Evolutionary conservation across 2,329 filamentous ascomycete species (phyloP).

Genomic region (Aspergillus sp.): DNA sequence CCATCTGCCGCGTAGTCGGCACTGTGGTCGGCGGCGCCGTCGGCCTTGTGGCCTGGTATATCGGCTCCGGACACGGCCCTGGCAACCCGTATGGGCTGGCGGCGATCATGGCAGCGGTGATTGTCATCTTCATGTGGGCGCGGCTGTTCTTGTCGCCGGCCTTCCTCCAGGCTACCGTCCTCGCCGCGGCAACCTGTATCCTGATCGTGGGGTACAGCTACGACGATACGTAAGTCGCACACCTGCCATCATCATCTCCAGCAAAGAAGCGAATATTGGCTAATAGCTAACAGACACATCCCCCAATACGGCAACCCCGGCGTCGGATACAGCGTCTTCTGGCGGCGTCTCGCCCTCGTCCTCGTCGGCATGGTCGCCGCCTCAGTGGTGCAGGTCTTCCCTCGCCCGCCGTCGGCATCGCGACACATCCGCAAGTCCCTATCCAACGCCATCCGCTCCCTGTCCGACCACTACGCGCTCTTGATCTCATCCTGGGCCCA

Average conservation of each 20-base stretch:
- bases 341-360: conserved; percentile 37
- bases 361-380: conserved; percentile 38
- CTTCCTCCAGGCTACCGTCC: conserved; percentile 26
- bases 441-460: conserved; percentile 33
- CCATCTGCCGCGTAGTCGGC: conserved; percentile 34
- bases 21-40: conserved; percentile 41
- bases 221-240: conserved; percentile 26
- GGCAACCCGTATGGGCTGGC: conserved; percentile 45
- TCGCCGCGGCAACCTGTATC: conserved; percentile 36
- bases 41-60: conserved; percentile 44
- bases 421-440: conserved; percentile 38
- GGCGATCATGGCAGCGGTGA: conserved; percentile 29
- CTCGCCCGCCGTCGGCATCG: conserved; percentile 39
- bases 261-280: background rate
- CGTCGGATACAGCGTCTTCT: conserved; percentile 41
- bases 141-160: conserved; percentile 24
- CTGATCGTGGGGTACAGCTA: conserved; percentile 42
- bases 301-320: conserved; percentile 39
- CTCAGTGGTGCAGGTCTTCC: conserved; percentile 39
- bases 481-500: conserved; percentile 38
- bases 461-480: conserved; percentile 44
- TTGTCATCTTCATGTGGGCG: conserved; percentile 25
- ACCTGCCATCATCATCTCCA: background rate
- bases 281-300: conserved; percentile 24
- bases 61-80: conserved; percentile 39